These are phyloP conservation scores for Boletus fagicola DNA, from an alignment of 768 basidiomycete genomes.

Conservation along the genomic window DNA sequence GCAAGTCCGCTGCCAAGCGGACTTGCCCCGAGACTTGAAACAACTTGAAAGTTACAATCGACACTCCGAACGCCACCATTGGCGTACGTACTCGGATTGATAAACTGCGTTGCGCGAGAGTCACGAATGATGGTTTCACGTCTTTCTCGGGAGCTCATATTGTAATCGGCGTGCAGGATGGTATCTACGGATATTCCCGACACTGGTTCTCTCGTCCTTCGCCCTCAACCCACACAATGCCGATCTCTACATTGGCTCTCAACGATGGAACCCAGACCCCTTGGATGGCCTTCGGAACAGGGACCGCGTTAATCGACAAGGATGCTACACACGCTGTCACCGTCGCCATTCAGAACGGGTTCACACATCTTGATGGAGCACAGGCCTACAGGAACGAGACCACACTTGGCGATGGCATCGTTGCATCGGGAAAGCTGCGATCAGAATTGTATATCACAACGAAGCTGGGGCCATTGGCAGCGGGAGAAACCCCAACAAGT, in stretches of 20 bases:
- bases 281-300: conserved; percentile 62
- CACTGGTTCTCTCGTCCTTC: conserved; percentile 10
- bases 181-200: neutral
- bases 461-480: conserved; percentile 40
- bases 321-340: conserved; percentile 42
- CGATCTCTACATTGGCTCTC: conserved; percentile 39
- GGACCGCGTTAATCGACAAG: conserved; percentile 47
- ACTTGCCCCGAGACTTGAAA: no score
- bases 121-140: conserved; percentile 14
- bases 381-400: conserved; percentile 59
- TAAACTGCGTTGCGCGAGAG: neutral
- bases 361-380: conserved; percentile 63
- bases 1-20: no score
- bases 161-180: neutral
- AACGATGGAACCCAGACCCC: conserved; percentile 56
- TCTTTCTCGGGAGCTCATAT: neutral
- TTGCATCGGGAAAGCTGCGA: conserved; percentile 48
- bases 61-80: neutral
- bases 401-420: conserved; percentile 49
- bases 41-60: no score
- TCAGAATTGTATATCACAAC: conserved; percentile 62
- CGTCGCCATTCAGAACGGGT: conserved; percentile 52
- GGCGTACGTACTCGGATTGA: neutral
- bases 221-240: conserved; percentile 19
- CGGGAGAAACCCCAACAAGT: conserved; percentile 46